phyloP scores from a whole-genome alignment of 179 eudicot genomes.

The Beta lomatogona region DNA sequence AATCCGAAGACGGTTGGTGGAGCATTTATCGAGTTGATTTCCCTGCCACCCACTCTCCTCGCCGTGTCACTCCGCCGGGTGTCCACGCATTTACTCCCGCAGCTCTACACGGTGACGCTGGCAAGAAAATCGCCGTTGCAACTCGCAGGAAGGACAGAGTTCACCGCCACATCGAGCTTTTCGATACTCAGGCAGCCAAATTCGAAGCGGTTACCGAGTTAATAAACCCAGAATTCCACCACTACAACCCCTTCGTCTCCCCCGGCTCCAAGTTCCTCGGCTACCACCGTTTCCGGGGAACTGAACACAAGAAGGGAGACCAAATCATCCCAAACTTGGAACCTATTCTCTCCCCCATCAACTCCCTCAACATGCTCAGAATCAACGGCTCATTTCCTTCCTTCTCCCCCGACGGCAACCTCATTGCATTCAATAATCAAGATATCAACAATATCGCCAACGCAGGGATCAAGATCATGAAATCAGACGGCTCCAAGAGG shows the following conservation, averaged over 20 bases:
- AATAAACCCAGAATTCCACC: constrained; percentile 58
- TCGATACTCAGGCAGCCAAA: constrained; percentile 39
- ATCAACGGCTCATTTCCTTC: constrained; percentile 70
- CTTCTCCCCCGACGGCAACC: constrained; percentile 56
- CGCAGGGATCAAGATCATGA: constrained; percentile 55
- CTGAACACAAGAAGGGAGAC: constrained; percentile 9
- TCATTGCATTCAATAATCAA: constrained; percentile 51
- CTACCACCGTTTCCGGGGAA: constrained; percentile 75
- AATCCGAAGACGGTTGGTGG: constrained; percentile 85
- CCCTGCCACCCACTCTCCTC: constrained; percentile 22
- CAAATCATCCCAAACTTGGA: constrained; percentile 50
- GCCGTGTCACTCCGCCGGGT: constrained; percentile 73
- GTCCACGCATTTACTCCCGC: constrained; percentile 79
- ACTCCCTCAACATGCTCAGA: constrained; percentile 46
- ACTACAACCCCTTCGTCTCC: constrained; percentile 82
- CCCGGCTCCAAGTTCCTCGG: constrained; percentile 56
- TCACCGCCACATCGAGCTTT: constrained; percentile 71
- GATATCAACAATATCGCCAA: constrained; percentile 34
- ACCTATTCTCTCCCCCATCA: constrained; percentile 42
- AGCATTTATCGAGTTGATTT: constrained; percentile 62
- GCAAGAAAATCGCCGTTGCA: constrained; percentile 48
- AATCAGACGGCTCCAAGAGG: constrained; percentile 69
- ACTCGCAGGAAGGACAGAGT: constrained; percentile 52
- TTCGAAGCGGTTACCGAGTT: constrained; percentile 54
- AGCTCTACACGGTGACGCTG: constrained; percentile 36